Evolutionary conservation across 2,329 filamentous ascomycete genomes (phyloP).

Genomic region (Alternaria infectoria): DNA sequence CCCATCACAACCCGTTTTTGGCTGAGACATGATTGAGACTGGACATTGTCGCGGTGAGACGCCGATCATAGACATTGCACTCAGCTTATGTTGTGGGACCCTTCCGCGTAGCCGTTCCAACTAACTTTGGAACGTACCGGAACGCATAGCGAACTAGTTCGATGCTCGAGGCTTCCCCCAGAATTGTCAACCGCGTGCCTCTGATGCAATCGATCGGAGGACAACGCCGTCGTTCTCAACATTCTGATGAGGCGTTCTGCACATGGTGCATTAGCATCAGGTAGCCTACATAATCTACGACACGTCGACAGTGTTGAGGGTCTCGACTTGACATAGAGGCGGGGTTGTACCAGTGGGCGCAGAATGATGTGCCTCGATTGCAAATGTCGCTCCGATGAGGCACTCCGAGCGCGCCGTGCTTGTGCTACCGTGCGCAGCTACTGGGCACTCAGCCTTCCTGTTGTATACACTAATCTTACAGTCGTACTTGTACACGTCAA

Average conservation of each 20-base stretch:
- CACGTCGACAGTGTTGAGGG: not conserved
- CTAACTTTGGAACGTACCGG: not conserved
- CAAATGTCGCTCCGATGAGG: not conserved
- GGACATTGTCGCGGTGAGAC: not conserved
- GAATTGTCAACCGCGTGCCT: not conserved
- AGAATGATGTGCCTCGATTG: not conserved
- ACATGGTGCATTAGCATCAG: not conserved
- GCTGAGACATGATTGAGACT: not conserved
- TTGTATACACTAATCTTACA: conserved; percentile 34
- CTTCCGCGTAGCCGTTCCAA: not conserved
- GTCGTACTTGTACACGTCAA: conserved; percentile 18
- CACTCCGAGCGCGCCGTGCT: not conserved
- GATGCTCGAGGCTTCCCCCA: not conserved
- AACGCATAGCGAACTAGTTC: not conserved
- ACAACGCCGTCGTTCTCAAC: not conserved
- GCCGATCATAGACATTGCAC: not conserved
- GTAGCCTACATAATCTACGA: not conserved
- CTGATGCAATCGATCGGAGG: not conserved
- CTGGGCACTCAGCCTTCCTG: conserved; percentile 1
- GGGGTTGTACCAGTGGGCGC: not conserved
- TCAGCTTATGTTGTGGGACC: not conserved
- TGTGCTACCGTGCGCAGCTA: not conserved
- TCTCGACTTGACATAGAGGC: not conserved
- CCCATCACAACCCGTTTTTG: not conserved
- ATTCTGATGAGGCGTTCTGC: not conserved